Evolutionary conservation across 1,139 yeast genomes (phyloP).

Genomic region (Scheffersomyces titani): DNA sequence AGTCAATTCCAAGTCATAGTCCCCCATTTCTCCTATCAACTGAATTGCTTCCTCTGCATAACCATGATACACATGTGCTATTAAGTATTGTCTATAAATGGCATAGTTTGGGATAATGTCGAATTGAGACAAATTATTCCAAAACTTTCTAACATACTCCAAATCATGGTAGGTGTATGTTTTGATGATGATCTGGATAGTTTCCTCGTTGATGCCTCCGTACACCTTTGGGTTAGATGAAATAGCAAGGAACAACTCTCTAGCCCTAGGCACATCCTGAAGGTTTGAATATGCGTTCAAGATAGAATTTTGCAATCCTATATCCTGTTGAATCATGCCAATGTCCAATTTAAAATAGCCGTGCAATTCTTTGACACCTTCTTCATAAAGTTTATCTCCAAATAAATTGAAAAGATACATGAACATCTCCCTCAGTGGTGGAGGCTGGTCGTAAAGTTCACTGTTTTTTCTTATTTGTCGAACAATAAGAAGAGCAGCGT

Average conservation of each 20-base stretch:
- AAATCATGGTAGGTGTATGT: conserved; percentile 62
- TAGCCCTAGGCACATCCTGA: conserved; percentile 59
- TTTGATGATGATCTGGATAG: conserved; percentile 72
- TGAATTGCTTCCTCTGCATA: conserved; percentile 58
- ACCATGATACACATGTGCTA: conserved; percentile 77
- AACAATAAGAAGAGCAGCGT: conserved; percentile 66
- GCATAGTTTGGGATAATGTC: conserved; percentile 55
- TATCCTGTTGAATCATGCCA: conserved; percentile 54
- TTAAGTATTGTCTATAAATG: conserved; percentile 63
- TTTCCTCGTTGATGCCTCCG: conserved; percentile 64
- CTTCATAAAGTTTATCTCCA: conserved; percentile 61
- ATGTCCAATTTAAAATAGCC: conserved; percentile 68
- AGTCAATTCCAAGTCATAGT: conserved; percentile 52
- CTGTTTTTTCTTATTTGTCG: conserved; percentile 60
- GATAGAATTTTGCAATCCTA: conserved; percentile 59
- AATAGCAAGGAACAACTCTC: conserved; percentile 63
- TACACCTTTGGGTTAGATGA: conserved; percentile 49
- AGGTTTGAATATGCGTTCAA: conserved; percentile 68
- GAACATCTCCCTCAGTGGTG: conserved; percentile 73
- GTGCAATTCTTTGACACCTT: conserved; percentile 70
- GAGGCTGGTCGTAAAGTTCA: conserved; percentile 44
- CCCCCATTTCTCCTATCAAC: conserved; percentile 50
- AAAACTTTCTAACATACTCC: conserved; percentile 60
- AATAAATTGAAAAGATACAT: conserved; percentile 60
- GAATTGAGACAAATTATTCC: conserved; percentile 60